A percentile compares a stretch with the other conserved stretches of the same genome.
Evolutionary conservation across 2,329 filamentous ascomycete genomes (phyloP).

Genomic region (Neopestalotiopsis clavispora): DNA sequence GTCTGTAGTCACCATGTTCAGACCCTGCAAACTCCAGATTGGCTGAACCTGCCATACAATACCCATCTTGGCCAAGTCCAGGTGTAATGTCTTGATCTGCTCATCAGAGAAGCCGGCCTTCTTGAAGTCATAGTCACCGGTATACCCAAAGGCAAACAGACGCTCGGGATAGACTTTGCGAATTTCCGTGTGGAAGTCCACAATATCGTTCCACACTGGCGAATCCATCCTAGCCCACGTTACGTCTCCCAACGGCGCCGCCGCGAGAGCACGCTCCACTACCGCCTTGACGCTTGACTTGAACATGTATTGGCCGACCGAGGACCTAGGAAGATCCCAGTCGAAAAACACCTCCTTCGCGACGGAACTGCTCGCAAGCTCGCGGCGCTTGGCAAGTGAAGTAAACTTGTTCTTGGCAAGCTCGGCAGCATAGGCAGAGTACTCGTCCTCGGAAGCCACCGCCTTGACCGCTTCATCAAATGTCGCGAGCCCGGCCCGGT

Average conservation of each 20-base stretch:
- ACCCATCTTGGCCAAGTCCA: slow-evolving; percentile 41
- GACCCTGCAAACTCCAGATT: slow-evolving; percentile 41
- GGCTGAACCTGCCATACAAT: slow-evolving; percentile 47
- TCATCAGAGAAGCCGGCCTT: slow-evolving; percentile 39
- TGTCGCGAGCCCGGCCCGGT: slow-evolving; percentile 34
- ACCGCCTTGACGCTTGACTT: slow-evolving; percentile 36
- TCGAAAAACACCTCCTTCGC: slow-evolving; percentile 35
- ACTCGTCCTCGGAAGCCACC: slow-evolving; percentile 31
- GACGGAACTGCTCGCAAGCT: slow-evolving; percentile 29
- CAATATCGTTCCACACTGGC: slow-evolving; percentile 40
- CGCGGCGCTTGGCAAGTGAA: slow-evolving; percentile 4
- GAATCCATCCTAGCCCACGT: slow-evolving; percentile 42
- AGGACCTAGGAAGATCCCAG: slow-evolving; percentile 40
- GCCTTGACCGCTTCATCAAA: slow-evolving; percentile 41
- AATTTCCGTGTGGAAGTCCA: slow-evolving; percentile 40
- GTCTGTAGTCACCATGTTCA: slow-evolving; percentile 39
- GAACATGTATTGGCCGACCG: slow-evolving; percentile 41
- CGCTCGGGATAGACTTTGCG: slow-evolving; percentile 40
- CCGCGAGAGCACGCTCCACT: slow-evolving; percentile 38
- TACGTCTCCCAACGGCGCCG: slow-evolving; percentile 41
- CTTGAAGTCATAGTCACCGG: slow-evolving; percentile 40
- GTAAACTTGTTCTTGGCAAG: slow-evolving; percentile 13
- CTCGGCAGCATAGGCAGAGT: slow-evolving; percentile 28
- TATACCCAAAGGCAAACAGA: slow-evolving; percentile 44
- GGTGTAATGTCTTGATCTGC: slow-evolving; percentile 35